Conservation (phyloP, 148 eudicot species). For the Vaccinium vitisidaea region DNA sequence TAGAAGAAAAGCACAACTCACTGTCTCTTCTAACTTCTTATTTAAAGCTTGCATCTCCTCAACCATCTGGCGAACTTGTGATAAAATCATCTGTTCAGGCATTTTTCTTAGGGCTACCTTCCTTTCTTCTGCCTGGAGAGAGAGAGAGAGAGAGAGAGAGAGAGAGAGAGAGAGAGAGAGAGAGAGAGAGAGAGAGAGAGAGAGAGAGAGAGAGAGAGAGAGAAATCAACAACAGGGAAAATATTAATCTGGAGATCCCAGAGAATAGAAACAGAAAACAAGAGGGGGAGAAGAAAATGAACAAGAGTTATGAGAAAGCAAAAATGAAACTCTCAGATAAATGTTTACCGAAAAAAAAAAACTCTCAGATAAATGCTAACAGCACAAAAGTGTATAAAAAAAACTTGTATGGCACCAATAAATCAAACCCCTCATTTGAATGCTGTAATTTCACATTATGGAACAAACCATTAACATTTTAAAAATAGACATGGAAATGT, state of each 20-base stretch:
- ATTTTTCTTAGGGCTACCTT: slow-evolving; percentile 60
- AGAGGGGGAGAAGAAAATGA: background rate
- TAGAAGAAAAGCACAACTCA: slow-evolving; percentile 35
- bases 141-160: slow-evolving; percentile 7
- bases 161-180: slow-evolving; percentile 8
- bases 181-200: slow-evolving; percentile 14
- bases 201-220: slow-evolving; percentile 7
- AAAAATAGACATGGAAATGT: background rate
- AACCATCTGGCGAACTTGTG: slow-evolving; percentile 90
- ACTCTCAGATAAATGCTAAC: too few relatives aligned
- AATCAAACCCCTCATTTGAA: background rate
- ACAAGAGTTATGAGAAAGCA: background rate
- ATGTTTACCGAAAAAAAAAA: too few relatives aligned
- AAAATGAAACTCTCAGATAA: too few relatives aligned
- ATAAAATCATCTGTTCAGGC: slow-evolving; percentile 81
- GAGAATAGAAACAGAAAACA: background rate
- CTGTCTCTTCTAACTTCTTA: slow-evolving; percentile 73
- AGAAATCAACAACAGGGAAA: background rate
- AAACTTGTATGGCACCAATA: background rate
- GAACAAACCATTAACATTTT: background rate
- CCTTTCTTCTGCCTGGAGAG: slow-evolving; percentile 54
- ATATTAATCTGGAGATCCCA: background rate
- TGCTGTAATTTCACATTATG: background rate
- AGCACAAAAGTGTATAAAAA: too few relatives aligned
- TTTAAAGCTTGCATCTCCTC: slow-evolving; percentile 88